Evolutionary conservation across 1,284 basidiomycete species (phyloP), one percentile per base, ranked within the genome.

Genomic region (Puccinia hordei): DNA sequence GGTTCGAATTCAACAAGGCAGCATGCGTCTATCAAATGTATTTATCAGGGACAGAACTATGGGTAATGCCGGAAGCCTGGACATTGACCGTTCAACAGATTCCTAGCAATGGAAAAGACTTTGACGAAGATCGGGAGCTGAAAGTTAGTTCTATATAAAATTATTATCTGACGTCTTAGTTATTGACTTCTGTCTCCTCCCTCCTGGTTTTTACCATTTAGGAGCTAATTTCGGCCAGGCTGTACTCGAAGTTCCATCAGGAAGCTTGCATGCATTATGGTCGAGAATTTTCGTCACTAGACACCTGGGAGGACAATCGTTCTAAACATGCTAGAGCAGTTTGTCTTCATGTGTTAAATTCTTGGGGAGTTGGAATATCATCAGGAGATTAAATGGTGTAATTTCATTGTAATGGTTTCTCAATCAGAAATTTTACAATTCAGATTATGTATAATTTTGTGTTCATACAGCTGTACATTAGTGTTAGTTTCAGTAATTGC

Each of bases 191-290:
- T 13, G 24, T 24, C 22, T 71, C 27, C 27, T 49, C 12, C 22
- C 0, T n/a, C 61, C 51, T 76, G 38, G 8, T 38, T 9, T 24
- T 30, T 24, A 55, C 1, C 4, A 1, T 17, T 41, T 81, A 84
- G 84, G 82, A 82, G 59, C 81, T 84, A 9, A 84, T 85, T 76
- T 82, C 83, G 35, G 82, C 82, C 19, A 81, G 84, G 30, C 79
- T 85, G 53, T 85, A 84, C 74, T 84, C 82, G 73, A 85, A 85
- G 59, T 85, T 84, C 69, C 83, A 83, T 69, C 82, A 83, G 46
- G 85, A 85, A 68, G 84, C 84, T 38, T 85, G 85, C 80, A 85
- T 85, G 84, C 84, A 85, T 75, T 84, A 85, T 68, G 85, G 85
- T 4, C 81, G 85, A 49, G 84, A 84, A 75, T 84, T 85, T 80